Percentiles rank a stretch among this genome's conserved stretches.
These are phyloP conservation scores for Scalesia atractyloides DNA, from an alignment of 129 eudicot species.

Conservation along the genomic window DNA sequence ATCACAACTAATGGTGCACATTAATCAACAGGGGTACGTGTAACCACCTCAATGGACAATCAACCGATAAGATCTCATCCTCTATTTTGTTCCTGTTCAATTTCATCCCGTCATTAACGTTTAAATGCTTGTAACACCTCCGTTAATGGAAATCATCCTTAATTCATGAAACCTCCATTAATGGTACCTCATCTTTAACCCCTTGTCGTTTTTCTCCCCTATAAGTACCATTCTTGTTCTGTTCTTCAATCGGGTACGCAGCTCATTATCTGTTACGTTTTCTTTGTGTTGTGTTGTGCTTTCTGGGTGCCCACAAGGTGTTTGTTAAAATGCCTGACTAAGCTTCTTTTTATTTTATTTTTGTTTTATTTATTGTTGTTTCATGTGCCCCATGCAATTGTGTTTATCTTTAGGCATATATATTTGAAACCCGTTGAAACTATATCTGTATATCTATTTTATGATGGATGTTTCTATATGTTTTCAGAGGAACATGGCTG, in stretches of 20 bases:
- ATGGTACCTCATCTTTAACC: conserved; percentile 34
- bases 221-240: neutral
- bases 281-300: neutral
- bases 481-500: conserved; percentile 48
- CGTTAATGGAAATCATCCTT: conserved; percentile 25
- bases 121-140: conserved; percentile 20
- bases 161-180: conserved; percentile 10
- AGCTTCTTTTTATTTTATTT: neutral
- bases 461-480: neutral
- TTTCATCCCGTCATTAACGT: conserved; percentile 12
- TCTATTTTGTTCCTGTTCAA: conserved; percentile 20
- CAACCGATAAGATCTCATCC: conserved; percentile 37
- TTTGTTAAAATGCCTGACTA: conserved; percentile 25
- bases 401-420: neutral
- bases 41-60: conserved; percentile 24
- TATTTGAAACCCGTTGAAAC: conserved; percentile 3
- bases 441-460: neutral
- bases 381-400: neutral
- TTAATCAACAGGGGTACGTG: conserved; percentile 20
- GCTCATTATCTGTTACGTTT: neutral
- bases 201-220: conserved; percentile 12
- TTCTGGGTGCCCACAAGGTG: conserved; percentile 16
- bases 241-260: conserved; percentile 19
- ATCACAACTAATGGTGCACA: conserved; percentile 33
- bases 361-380: neutral